phyloP scores from a whole-genome alignment of 148 eudicot genomes.

The Oxyria digyna region DNA sequence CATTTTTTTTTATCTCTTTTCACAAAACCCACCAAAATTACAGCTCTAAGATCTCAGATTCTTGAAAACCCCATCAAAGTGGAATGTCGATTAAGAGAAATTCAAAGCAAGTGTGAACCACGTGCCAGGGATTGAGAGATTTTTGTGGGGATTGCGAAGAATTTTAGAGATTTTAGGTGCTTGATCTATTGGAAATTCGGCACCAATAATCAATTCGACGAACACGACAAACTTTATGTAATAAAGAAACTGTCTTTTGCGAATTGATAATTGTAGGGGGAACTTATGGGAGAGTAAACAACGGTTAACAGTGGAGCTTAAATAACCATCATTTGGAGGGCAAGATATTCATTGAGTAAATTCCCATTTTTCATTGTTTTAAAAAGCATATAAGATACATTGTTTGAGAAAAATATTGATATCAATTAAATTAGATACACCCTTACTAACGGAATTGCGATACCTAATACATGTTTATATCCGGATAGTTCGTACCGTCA shows the following conservation, averaged over 20 bases:
- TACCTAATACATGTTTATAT: no score
- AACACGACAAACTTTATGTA: background rate
- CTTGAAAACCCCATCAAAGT: background rate
- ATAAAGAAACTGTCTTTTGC: background rate
- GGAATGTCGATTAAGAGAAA: background rate
- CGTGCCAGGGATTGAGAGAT: no score
- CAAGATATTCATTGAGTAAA: no score
- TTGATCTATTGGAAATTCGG: background rate
- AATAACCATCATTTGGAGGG: no score
- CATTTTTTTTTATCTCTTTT: slow-evolving; percentile 21
- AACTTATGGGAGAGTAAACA: background rate
- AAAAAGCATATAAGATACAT: no score
- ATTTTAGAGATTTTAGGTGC: background rate
- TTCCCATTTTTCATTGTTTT: no score
- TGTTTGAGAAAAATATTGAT: no score
- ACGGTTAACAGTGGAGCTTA: background rate
- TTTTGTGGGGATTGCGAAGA: background rate
- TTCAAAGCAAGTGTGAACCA: background rate
- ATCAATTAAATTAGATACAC: no score
- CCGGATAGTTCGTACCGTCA: no score
- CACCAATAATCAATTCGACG: background rate
- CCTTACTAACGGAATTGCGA: no score
- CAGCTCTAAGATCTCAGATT: background rate
- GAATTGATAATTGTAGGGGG: background rate
- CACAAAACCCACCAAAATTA: background rate